Conservation (phyloP, 805 yeast species). For the Cyberlindnera xishuangbannaensis region DNA sequence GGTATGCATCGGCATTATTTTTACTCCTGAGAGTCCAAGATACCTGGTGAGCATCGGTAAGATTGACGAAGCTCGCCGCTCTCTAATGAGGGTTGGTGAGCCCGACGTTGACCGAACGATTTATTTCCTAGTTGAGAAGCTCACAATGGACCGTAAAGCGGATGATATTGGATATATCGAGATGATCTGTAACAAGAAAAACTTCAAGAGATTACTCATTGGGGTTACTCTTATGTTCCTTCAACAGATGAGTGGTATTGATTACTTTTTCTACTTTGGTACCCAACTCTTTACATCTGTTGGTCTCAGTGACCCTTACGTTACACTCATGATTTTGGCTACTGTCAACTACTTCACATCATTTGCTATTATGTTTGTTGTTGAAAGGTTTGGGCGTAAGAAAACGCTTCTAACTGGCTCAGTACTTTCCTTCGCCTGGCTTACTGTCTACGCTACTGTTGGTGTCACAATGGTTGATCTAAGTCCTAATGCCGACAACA, state of each 20-base stretch:
- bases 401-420: slow-evolving; percentile 35
- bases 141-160: slow-evolving; percentile 7
- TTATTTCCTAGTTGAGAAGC: slow-evolving; percentile 4
- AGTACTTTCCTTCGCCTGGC: slow-evolving; percentile 42
- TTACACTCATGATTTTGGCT: slow-evolving; percentile 50
- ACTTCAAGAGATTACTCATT: slow-evolving; percentile 37
- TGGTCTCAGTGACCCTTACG: slow-evolving; percentile 47
- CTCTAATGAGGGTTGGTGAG: slow-evolving; percentile 44
- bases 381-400: slow-evolving; percentile 47
- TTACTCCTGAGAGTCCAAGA: slow-evolving; percentile 67
- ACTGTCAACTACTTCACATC: slow-evolving; percentile 48
- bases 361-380: slow-evolving; percentile 39
- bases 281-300: slow-evolving; percentile 51
- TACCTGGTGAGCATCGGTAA: slow-evolving; percentile 44
- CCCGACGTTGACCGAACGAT: slow-evolving; percentile 31
- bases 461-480: slow-evolving; percentile 37
- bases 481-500: slow-evolving; percentile 21
- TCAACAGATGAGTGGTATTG: slow-evolving; percentile 61
- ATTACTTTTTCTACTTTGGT: slow-evolving; percentile 64
- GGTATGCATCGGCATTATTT: slow-evolving; percentile 53
- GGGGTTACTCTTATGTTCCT: slow-evolving; percentile 54
- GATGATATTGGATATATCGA: slow-evolving; percentile 38
- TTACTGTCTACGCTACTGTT: slow-evolving; percentile 44
- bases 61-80: slow-evolving; percentile 46
- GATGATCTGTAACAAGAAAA: slow-evolving; percentile 34